Percentiles rank a stretch among this genome's conserved stretches.
phyloP scores from a whole-genome alignment of 208 protist species.

The Vickermania spadyakhi region DNA sequence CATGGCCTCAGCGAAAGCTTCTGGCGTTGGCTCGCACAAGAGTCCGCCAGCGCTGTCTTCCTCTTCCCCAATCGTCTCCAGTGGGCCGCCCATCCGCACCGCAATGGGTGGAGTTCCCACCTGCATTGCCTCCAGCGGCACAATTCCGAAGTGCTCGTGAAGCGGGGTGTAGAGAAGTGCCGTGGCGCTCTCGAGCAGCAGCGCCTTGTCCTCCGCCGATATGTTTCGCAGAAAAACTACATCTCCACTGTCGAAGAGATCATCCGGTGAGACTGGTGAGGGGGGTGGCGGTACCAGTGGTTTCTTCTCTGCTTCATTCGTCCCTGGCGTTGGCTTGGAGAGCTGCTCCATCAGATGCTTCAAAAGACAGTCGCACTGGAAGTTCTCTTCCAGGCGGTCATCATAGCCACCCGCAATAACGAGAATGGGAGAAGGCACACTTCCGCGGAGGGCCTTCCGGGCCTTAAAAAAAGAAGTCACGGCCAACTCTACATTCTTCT shows the following conservation, averaged over 20 bases:
- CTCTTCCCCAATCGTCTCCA: constrained; percentile 77
- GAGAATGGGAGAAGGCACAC: constrained; percentile 23
- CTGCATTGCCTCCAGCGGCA: constrained; percentile 81
- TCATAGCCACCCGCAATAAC: constrained; percentile 88
- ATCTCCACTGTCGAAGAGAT: not conserved
- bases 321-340: not conserved
- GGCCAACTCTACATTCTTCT: constrained; percentile 94
- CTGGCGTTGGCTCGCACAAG: constrained; percentile 39
- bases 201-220: constrained; percentile 44
- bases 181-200: constrained; percentile 57
- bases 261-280: not conserved
- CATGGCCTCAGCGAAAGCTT: constrained; percentile 57
- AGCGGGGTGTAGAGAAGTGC: constrained; percentile 92
- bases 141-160: constrained; percentile 95
- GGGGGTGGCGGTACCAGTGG: no score
- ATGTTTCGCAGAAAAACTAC: constrained; percentile 83
- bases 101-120: constrained; percentile 83
- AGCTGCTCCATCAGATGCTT: constrained; percentile 19
- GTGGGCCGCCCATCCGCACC: constrained; percentile 87
- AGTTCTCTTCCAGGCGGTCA: constrained; percentile 63
- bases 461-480: constrained; percentile 64
- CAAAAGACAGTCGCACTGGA: constrained; percentile 72
- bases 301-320: not conserved
- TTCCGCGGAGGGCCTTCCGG: constrained; percentile 9
- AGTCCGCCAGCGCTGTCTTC: constrained; percentile 28